Base-by-base conservation (phyloP, 352 stramenopile species). In the Pythium apleroticum region DNA sequence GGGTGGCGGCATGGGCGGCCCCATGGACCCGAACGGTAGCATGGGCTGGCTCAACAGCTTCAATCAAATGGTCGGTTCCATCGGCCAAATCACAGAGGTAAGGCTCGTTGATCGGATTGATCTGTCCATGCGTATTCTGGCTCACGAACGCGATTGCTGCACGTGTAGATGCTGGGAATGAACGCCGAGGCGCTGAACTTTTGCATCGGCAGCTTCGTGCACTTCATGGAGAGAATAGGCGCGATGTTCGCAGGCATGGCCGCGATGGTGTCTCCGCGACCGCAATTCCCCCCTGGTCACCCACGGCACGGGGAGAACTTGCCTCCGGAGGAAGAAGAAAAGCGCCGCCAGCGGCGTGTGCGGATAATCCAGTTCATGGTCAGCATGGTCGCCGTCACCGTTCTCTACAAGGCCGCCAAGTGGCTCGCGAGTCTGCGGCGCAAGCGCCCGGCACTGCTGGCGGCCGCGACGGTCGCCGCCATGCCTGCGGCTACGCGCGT, bases 141-240 rank as follows among this genome's bases (percentile, higher is more conserved):
- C 46, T 35, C 28, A 24, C 25, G 4, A 12, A 28, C 25, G 48
- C 28, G 27, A 22, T 43, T 31, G 17, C 43, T 59, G 12, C 17
- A 7, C 15, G 1, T 57, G 30, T 63, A 78, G 71, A 67, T 78
- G 54, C 68, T 78, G 3, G 72, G 72, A 14, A 78, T 78, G 72
- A 78, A 78, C 64, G 72, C 72, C 20, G 72, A 78, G 37, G 69
- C 72, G 41, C 68, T 78, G 39, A 65, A 78, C 52, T 78, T 76
- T 52, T 78, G 72, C 57, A 71, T 78, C 30, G 64, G 78, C 6
- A 93, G 81, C 57, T 94, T 91, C 65, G 82, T 94, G 9, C 75
- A 94, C 55, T 94, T 93, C 59, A 57, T 93, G n/a, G 86, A 94
- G 68, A 76, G 84, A 45, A 91, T 93, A 77, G 81, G 78, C 57